phyloP scores from a whole-genome alignment of 352 stramenopile genomes.

The Phytophthora melonis region DNA sequence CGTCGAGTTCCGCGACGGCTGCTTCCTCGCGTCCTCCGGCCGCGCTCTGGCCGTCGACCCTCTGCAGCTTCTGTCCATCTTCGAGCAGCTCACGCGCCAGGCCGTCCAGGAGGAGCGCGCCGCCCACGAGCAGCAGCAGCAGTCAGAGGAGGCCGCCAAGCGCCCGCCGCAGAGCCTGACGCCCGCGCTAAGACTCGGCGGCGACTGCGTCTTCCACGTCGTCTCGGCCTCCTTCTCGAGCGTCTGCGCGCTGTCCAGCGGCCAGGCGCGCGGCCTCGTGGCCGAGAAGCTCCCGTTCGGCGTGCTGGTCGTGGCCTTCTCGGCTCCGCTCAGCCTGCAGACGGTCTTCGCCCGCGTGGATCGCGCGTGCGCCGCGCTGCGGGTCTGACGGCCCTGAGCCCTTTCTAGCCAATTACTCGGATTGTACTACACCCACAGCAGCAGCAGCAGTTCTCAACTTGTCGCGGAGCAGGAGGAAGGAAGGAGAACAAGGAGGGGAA shows the following conservation, averaged over 20 bases:
- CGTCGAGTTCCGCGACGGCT: slow-evolving; percentile 57
- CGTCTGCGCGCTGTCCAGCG: slow-evolving; percentile 48
- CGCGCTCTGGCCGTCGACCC: slow-evolving; percentile 21
- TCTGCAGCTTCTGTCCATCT: slow-evolving; percentile 41
- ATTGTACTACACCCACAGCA: neutral
- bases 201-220: slow-evolving; percentile 47
- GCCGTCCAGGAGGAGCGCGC: slow-evolving; percentile 40
- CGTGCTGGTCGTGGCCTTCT: slow-evolving; percentile 56
- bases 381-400: slow-evolving; percentile 27
- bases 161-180: slow-evolving; percentile 11
- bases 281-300: slow-evolving; percentile 64
- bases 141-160: neutral
- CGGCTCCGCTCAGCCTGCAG: slow-evolving; percentile 44
- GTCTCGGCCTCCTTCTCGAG: slow-evolving; percentile 57
- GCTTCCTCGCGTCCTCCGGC: slow-evolving; percentile 39
- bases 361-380: slow-evolving; percentile 39
- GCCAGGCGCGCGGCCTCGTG: slow-evolving; percentile 48
- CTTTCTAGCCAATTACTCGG: slow-evolving; percentile 32
- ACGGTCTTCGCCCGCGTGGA: slow-evolving; percentile 46
- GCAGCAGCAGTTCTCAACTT: slow-evolving; percentile 4
- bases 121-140: slow-evolving; percentile 10
- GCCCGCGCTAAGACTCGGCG: slow-evolving; percentile 46
- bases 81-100: slow-evolving; percentile 55
- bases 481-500: no score
- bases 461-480: neutral